Percentiles rank a stretch among this genome's conserved stretches.
phyloP scores from a whole-genome alignment of 2,329 filamentous ascomycete species.

The Escovopsis weberi region DNA sequence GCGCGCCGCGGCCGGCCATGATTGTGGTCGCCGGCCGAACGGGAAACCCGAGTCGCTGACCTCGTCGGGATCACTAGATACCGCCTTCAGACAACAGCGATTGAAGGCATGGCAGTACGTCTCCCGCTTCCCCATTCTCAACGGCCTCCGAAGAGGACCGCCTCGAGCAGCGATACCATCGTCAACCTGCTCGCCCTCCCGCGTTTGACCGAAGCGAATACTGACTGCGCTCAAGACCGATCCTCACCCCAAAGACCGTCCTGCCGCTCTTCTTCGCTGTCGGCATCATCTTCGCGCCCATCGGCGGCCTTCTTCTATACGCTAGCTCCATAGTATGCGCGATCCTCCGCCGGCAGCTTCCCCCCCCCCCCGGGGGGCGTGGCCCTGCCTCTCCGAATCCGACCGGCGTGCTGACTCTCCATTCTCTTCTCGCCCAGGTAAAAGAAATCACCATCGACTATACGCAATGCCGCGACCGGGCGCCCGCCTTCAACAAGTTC shows the following conservation, averaged over 20 bases:
- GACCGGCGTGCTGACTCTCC: too few relatives aligned
- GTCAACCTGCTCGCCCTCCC: background rate
- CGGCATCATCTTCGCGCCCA: slow-evolving; percentile 83
- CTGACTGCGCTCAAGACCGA: slow-evolving; percentile 51
- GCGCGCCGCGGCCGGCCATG: background rate
- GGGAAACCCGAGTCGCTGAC: background rate
- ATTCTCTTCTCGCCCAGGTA: slow-evolving; percentile 38
- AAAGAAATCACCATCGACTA: slow-evolving; percentile 90
- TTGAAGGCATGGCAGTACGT: slow-evolving; percentile 97
- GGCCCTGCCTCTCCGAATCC: too few relatives aligned
- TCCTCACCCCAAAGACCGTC: slow-evolving; percentile 88
- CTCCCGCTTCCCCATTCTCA: background rate
- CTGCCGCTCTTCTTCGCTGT: slow-evolving; percentile 82
- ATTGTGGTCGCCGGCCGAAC: background rate
- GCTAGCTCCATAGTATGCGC: slow-evolving; percentile 60
- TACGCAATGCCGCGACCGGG: slow-evolving; percentile 53
- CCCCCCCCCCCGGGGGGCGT: too few relatives aligned
- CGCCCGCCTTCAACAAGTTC: slow-evolving; percentile 29
- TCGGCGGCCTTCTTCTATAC: slow-evolving; percentile 75
- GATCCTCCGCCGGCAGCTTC: background rate
- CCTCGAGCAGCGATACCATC: background rate
- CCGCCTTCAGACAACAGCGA: slow-evolving; percentile 90
- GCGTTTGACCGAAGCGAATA: slow-evolving; percentile 7
- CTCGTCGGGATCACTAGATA: slow-evolving; percentile 43
- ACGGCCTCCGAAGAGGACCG: background rate